Base-by-base conservation (phyloP, 805 yeast genomes). In the Suhomyces tanzawaensis region DNA sequence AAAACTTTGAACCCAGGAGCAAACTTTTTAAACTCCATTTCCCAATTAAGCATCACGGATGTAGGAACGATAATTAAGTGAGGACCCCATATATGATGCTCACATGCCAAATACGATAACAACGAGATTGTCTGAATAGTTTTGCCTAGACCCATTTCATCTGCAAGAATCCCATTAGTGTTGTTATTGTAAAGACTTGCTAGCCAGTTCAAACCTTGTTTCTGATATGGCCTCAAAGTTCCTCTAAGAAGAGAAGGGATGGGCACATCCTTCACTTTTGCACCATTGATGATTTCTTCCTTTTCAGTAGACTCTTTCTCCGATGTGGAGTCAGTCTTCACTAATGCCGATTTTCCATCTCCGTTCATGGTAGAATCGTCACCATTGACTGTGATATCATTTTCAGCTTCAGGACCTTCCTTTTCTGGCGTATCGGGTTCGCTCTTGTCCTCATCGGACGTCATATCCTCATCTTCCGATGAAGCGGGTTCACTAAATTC, bases 91-190 rank as follows among this genome's bases (percentile, higher is more conserved):
- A 83, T 77, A 42, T 86, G 85, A 53, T 90, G 90, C 51, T 84
- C 95, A 52, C 96, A 88, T 0, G 99, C 99, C 36, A 93, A 67
- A 58, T 90, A 90, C 0, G 95, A 73, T 14, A 93, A 64, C 29
- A 93, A 63, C 0, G 97, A 78, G 36, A 93, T 93, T 0, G 99
- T 93, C 58, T 93, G 99, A 41, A 93, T 91, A 0, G 99, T 93
- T 58, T 93, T 93, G 48, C 95, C 99, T 29, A 93, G 72, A 39
- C 99, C 99, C 99, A 93, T 93, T 58, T 93, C 99, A 62, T 93
- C 99, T 1, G 99, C 99, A 32, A 93, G 72, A 36, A 93, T 93
- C 46, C 99, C 99, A 59, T 93, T 93, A 4, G 98, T 93, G 40
- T 85, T 80, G 53, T 87, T 87, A 57, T 87, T 87, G 65, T 90